Conservation (phyloP, 768 basidiomycete species). For the Trametes elegans region DNA sequence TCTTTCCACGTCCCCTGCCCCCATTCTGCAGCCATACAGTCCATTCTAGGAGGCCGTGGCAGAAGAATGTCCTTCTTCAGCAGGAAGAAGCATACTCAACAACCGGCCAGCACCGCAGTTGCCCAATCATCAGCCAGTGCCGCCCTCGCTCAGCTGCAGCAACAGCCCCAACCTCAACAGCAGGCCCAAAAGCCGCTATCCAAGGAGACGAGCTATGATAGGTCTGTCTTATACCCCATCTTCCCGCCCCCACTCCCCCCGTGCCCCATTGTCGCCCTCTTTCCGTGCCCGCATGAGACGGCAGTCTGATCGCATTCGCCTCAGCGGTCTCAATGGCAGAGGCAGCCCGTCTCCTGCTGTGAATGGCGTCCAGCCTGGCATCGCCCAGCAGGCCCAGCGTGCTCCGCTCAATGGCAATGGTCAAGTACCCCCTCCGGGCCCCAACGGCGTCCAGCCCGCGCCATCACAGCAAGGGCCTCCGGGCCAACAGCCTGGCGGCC, state of each 20-base stretch:
- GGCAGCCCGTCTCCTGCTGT: constrained; percentile 27
- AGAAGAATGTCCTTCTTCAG: constrained; percentile 94
- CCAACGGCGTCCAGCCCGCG: constrained; percentile 24
- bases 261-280: constrained; percentile 5
- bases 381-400: constrained; percentile 19
- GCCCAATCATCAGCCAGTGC: constrained; percentile 65
- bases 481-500: constrained; percentile 27
- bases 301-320: constrained; percentile 12
- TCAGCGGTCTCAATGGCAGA: constrained; percentile 29
- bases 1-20: not conserved
- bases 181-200: constrained; percentile 33
- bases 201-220: constrained; percentile 32
- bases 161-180: constrained; percentile 21
- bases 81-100: constrained; percentile 70
- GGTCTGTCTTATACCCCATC: constrained; percentile 24
- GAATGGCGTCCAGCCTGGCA: constrained; percentile 21
- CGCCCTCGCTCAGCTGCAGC: constrained; percentile 43
- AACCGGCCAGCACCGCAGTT: constrained; percentile 35
- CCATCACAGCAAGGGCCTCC: constrained; percentile 23
- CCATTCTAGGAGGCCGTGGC: constrained; percentile 54
- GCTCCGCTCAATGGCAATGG: not conserved
- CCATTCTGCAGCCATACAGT: constrained; percentile 58
- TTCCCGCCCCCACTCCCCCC: not conserved
- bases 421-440: constrained; percentile 13
- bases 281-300: constrained; percentile 10